Conservation (phyloP, 148 eudicot genomes). For the Talinum fruticosum region DNA sequence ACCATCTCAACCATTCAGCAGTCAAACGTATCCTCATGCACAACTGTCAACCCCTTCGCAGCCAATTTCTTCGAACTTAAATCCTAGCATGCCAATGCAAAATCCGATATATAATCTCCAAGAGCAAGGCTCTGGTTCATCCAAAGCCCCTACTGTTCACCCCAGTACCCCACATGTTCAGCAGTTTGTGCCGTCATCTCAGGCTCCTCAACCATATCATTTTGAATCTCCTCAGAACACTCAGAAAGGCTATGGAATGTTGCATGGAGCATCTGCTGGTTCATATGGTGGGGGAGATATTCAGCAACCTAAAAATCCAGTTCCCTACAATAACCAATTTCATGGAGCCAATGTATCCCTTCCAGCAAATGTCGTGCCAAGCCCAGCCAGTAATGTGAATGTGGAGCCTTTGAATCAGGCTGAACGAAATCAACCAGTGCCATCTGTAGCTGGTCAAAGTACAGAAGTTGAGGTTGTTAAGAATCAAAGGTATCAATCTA, state of each 20-base stretch:
- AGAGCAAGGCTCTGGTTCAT: slow-evolving; percentile 42
- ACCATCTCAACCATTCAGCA: slow-evolving; percentile 39
- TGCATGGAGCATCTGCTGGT: slow-evolving; percentile 39
- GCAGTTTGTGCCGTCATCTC: slow-evolving; percentile 36
- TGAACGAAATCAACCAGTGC: slow-evolving; percentile 40
- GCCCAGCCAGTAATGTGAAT: slow-evolving; percentile 29
- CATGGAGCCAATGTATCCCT: slow-evolving; percentile 34
- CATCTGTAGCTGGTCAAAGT: slow-evolving; percentile 44
- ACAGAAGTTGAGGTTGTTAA: slow-evolving; percentile 71
- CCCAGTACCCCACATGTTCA: slow-evolving; percentile 33
- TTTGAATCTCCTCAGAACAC: slow-evolving; percentile 39
- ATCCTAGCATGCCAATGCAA: slow-evolving; percentile 39
- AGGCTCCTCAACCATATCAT: slow-evolving; percentile 43
- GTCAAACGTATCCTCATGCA: slow-evolving; percentile 38
- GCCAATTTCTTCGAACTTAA: slow-evolving; percentile 31
- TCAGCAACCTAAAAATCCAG: slow-evolving; percentile 41
- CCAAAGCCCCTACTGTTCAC: slow-evolving; percentile 32
- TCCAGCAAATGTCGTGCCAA: slow-evolving; percentile 32
- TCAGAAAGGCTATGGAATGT: slow-evolving; percentile 40
- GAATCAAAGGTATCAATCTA: slow-evolving; percentile 79
- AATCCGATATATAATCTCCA: slow-evolving; percentile 37
- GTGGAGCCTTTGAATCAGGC: slow-evolving; percentile 35
- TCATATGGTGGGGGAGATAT: slow-evolving; percentile 37
- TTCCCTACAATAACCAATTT: slow-evolving; percentile 39
- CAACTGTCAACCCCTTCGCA: slow-evolving; percentile 35